phyloP scores from a whole-genome alignment of 1,139 yeast species.

The Suzukiozyma palmioleophila region DNA sequence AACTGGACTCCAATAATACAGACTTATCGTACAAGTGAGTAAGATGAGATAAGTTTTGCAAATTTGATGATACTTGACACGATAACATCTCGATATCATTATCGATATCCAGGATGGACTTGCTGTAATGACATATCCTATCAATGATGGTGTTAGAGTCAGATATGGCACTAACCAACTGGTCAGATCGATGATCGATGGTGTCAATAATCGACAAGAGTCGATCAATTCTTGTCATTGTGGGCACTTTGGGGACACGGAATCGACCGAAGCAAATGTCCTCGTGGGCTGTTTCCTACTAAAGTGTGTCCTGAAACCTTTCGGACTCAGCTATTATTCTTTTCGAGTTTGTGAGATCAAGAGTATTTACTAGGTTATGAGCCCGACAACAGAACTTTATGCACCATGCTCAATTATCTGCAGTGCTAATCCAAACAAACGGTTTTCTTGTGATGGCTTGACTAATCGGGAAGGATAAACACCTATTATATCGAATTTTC shows the following conservation, averaged over 20 bases:
- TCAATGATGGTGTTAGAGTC: constrained; percentile 21
- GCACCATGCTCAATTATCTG: too few species aligned
- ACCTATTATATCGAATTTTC: neutral
- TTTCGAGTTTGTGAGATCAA: too few species aligned
- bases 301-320: too few species aligned
- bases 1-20: neutral
- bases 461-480: neutral
- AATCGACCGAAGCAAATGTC: too few species aligned
- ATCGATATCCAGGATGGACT: constrained; percentile 3
- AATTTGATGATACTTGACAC: neutral
- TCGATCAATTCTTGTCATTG: constrained; percentile 22
- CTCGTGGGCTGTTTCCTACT: too few species aligned
- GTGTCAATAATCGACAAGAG: constrained; percentile 28
- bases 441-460: neutral
- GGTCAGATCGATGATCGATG: constrained; percentile 24
- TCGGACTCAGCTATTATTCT: too few species aligned
- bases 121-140: constrained; percentile 13
- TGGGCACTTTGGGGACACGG: constrained; percentile 1
- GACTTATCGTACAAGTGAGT: neutral
- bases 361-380: too few species aligned
- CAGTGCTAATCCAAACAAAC: too few species aligned
- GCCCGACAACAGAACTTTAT: too few species aligned
- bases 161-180: constrained; percentile 17
- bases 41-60: neutral
- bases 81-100: neutral